phyloP scores from a whole-genome alignment of 2,329 filamentous ascomycete species.

The Calonectria pseudoturangicola region DNA sequence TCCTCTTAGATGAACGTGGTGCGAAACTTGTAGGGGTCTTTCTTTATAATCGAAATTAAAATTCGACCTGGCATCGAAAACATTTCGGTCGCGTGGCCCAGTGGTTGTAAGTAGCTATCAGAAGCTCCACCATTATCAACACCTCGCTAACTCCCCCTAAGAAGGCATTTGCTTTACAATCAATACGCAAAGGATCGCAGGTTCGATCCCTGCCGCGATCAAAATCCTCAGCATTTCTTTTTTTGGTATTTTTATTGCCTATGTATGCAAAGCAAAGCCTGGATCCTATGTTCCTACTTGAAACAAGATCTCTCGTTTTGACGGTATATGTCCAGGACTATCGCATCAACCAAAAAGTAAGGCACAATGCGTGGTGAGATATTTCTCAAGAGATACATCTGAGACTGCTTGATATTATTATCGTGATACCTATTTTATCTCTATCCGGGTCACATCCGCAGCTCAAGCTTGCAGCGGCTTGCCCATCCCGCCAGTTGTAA shows the following conservation, averaged over 20 bases:
- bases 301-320: no score
- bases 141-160: not conserved
- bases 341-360: no score
- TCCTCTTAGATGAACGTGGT: not conserved
- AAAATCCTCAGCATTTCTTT: not conserved
- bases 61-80: not conserved
- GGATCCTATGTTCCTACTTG: no score
- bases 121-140: not conserved
- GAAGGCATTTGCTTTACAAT: slow-evolving; percentile 44
- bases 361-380: no score
- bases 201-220: slow-evolving; percentile 52
- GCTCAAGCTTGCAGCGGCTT: slow-evolving; percentile 68
- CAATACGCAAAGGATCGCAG: slow-evolving; percentile 48
- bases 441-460: not conserved
- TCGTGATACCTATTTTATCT: not conserved
- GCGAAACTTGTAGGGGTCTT: no score
- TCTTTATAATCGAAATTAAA: slow-evolving; percentile 6
- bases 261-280: no score
- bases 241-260: not conserved
- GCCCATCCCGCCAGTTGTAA: slow-evolving; percentile 72
- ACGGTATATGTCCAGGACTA: no score
- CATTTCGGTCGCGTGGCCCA: slow-evolving; percentile 44
- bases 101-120: slow-evolving; percentile 34
- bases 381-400: not conserved
- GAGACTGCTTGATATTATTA: not conserved